Percentiles rank a stretch among this genome's conserved stretches.
These are phyloP conservation scores for slime mould (Dictyostelium discoideum) DNA, from an alignment of 78 protist genomes.

Conservation along the genomic window dicty_2.7 NC_007089.4:2132501-2133000, in stretches of 20 bases:
- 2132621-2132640: constrained; percentile 71
- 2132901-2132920: constrained; percentile 40
- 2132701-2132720: constrained; percentile 24
- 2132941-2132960: not conserved
- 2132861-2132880: constrained; percentile 75
- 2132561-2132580: constrained; percentile 50
- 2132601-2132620: constrained; percentile 76
- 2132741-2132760: constrained; percentile 70
- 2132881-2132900: constrained; percentile 64
- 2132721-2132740: constrained; percentile 62
- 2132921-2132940: constrained; percentile 4
- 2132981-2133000: constrained; percentile 71
- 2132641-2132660: constrained; percentile 75
- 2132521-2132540: not conserved
- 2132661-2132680: constrained; percentile 76
- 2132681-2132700: constrained; percentile 29
- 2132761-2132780: constrained; percentile 44
- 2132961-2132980: constrained; percentile 39
- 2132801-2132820: not conserved
- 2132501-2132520: constrained; percentile 37
- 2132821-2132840: not conserved
- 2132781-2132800: constrained; percentile 33
- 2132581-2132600: constrained; percentile 72
- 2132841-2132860: constrained; percentile 48
- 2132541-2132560: constrained; percentile 10